These are phyloP conservation scores for Suillus paluster DNA, from an alignment of 768 basidiomycete genomes.

Conservation along the genomic window DNA sequence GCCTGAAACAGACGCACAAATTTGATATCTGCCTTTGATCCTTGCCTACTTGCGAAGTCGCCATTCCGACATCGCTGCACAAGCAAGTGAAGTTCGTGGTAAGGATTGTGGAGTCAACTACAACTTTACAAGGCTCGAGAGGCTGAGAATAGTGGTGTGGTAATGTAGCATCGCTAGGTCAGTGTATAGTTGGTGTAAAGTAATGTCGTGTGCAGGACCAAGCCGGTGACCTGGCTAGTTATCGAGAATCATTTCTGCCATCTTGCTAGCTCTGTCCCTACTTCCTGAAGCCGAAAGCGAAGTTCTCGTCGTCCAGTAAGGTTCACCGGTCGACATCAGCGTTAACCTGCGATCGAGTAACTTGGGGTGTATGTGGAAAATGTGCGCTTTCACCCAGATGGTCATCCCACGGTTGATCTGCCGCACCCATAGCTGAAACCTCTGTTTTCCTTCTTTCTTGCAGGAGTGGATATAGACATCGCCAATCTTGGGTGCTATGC, in stretches of 20 bases:
- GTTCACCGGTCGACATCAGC: background rate
- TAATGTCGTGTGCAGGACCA: background rate
- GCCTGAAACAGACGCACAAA: background rate
- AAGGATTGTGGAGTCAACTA: background rate
- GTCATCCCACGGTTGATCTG: slow-evolving; percentile 7
- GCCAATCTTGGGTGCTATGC: slow-evolving; percentile 1
- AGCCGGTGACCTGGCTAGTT: background rate
- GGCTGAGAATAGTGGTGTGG: background rate
- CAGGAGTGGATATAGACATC: slow-evolving; percentile 7
- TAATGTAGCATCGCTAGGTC: background rate
- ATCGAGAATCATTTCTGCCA: background rate
- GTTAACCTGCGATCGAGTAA: background rate
- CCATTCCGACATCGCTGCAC: background rate
- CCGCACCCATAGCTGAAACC: slow-evolving; percentile 8
- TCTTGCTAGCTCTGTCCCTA: background rate
- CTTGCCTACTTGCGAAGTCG: background rate
- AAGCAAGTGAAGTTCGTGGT: background rate
- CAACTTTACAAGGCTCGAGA: background rate
- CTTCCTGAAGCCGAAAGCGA: slow-evolving; percentile 1
- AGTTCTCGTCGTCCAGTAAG: background rate
- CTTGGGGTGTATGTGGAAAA: slow-evolving; percentile 5
- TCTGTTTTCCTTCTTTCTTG: background rate
- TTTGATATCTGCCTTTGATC: background rate
- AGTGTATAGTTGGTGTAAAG: background rate
- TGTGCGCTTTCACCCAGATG: slow-evolving; percentile 8